Evolutionary conservation across 352 stramenopile genomes (phyloP).

Genomic region (Phytophthora aleatoria): DNA sequence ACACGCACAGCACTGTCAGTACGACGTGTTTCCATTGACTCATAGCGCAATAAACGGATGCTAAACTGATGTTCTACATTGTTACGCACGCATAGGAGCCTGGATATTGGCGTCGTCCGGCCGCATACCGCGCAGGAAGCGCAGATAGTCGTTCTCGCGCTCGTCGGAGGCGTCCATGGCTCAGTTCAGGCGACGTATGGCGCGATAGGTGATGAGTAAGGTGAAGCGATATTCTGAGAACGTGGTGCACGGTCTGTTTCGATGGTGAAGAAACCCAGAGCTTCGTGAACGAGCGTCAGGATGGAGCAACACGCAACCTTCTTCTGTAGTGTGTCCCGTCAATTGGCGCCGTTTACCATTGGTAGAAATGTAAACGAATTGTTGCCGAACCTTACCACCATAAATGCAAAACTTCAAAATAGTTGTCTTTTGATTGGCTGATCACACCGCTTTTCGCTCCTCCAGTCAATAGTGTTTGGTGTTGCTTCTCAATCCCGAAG

Average conservation of each 20-base stretch:
- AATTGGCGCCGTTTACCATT: not conserved
- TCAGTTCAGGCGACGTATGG: not conserved
- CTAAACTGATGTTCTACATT: not conserved
- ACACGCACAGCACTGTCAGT: slow-evolving; percentile 5
- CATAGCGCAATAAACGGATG: not conserved
- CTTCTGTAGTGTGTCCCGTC: slow-evolving; percentile 9
- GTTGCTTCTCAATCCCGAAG: slow-evolving; percentile 17
- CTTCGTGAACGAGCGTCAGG: not conserved
- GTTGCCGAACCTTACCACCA: too few relatives aligned
- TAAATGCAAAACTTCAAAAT: not conserved
- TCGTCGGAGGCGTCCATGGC: slow-evolving; percentile 45
- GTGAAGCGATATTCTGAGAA: not conserved
- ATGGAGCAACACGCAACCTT: slow-evolving; percentile 1
- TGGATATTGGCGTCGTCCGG: slow-evolving; percentile 57
- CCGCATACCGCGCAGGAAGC: slow-evolving; percentile 74
- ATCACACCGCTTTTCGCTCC: not conserved
- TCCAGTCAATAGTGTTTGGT: slow-evolving; percentile 20
- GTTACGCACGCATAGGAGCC: slow-evolving; percentile 46
- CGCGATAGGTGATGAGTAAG: not conserved
- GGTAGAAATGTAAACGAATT: slow-evolving; percentile 4
- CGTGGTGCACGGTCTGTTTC: not conserved
- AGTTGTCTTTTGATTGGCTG: not conserved
- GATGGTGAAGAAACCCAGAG: slow-evolving; percentile 7
- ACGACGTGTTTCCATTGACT: not conserved
- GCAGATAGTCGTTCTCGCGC: slow-evolving; percentile 77